phyloP scores from a whole-genome alignment of 1,139 yeast genomes.

The Pichia sp. region DNA sequence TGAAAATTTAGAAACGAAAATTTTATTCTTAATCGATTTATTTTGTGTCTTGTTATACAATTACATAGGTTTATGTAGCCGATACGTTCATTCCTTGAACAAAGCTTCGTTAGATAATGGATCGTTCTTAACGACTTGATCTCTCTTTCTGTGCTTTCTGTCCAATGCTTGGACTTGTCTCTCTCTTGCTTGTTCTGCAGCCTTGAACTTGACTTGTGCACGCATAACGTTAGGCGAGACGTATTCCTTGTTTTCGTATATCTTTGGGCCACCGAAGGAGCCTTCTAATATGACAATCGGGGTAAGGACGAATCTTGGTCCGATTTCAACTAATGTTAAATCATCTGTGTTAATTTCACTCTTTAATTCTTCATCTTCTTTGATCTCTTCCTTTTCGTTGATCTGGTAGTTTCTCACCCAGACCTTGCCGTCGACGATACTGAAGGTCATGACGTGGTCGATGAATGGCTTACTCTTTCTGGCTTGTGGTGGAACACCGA shows the following conservation, averaged over 20 bases:
- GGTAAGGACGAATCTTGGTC: slow-evolving; percentile 95
- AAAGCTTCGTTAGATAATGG: slow-evolving; percentile 81
- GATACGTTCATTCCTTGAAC: slow-evolving; percentile 51
- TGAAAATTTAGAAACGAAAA: background rate
- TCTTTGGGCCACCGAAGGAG: slow-evolving; percentile 97
- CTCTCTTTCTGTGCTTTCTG: slow-evolving; percentile 74
- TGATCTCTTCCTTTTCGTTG: slow-evolving; percentile 56
- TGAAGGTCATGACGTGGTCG: slow-evolving; percentile 93
- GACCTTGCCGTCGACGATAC: slow-evolving; percentile 88
- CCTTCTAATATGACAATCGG: slow-evolving; percentile 93
- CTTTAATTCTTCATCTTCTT: slow-evolving; percentile 26
- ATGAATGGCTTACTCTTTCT: slow-evolving; percentile 92
- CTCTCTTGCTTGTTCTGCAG: slow-evolving; percentile 75
- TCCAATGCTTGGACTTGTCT: slow-evolving; percentile 81
- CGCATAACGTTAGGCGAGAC: slow-evolving; percentile 95
- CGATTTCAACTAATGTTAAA: slow-evolving; percentile 78
- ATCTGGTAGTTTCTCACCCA: slow-evolving; percentile 98
- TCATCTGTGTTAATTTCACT: slow-evolving; percentile 32
- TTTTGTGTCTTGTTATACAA: no score
- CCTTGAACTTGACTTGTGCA: slow-evolving; percentile 79
- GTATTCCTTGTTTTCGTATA: slow-evolving; percentile 94
- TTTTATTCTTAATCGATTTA: background rate
- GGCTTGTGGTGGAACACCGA: slow-evolving; percentile 97
- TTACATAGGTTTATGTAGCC: no score
- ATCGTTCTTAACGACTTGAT: slow-evolving; percentile 71